Evolutionary conservation across 441 rosid species (phyloP).

Genomic region (Bruguiera hainesii): DNA sequence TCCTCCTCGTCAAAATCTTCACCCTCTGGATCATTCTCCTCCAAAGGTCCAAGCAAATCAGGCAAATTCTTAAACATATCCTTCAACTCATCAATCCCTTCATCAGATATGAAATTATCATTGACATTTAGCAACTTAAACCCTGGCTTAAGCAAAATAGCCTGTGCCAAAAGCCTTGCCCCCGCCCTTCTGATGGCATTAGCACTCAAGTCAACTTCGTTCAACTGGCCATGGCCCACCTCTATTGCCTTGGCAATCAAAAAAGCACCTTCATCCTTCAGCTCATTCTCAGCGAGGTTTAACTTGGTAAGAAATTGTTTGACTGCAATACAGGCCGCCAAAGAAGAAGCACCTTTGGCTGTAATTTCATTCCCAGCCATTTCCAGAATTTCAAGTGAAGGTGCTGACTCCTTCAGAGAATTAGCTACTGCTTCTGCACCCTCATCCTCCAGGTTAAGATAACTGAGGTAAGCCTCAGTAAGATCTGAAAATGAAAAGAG

Average conservation of each 20-base stretch:
- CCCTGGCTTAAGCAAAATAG: conserved; percentile 56
- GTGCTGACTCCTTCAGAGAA: conserved; percentile 69
- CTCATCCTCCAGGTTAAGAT: conserved; percentile 79
- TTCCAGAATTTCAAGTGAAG: conserved; percentile 67
- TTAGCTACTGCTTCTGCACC: conserved; percentile 63
- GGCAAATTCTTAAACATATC: conserved; percentile 62
- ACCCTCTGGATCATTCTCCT: conserved; percentile 90
- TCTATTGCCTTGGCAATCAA: conserved; percentile 66
- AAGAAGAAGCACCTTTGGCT: conserved; percentile 53
- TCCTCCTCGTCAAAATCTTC: conserved; percentile 61
- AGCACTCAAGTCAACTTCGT: conserved; percentile 66
- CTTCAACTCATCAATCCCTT: conserved; percentile 84
- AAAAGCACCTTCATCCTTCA: conserved; percentile 80
- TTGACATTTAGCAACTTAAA: conserved; percentile 72
- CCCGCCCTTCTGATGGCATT: conserved; percentile 73
- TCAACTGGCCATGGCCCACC: conserved; percentile 50
- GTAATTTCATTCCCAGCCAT: conserved; percentile 98
- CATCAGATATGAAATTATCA: conserved; percentile 83
- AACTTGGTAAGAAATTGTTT: conserved; percentile 61
- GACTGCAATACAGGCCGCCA: conserved; percentile 57
- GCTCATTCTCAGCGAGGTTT: conserved; percentile 82
- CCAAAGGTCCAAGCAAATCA: conserved; percentile 60
- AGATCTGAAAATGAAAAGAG: conserved; percentile 45
- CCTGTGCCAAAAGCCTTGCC: conserved; percentile 64
- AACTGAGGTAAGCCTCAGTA: conserved; percentile 71